These are phyloP conservation scores for Luvunga scandens DNA, from an alignment of 345 rosid genomes.

Conservation along the genomic window DNA sequence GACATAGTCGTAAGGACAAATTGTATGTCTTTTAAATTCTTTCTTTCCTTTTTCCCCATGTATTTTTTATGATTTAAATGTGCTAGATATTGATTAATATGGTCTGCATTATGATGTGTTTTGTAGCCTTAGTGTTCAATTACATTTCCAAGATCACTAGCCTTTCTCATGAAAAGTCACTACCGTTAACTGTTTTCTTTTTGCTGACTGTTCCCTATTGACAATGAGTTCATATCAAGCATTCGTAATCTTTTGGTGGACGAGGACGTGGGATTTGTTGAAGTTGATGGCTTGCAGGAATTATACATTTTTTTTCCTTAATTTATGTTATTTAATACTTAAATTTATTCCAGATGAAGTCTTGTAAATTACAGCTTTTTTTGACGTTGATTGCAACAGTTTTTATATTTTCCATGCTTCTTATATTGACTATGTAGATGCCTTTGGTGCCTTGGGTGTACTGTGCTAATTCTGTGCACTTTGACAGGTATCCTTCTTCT, in stretches of 20 bases:
- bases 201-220: neutral
- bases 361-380: neutral
- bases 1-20: slow-evolving; percentile 20
- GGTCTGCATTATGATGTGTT: neutral
- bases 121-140: neutral
- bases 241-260: neutral
- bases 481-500: slow-evolving; percentile 38
- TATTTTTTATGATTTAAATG: neutral
- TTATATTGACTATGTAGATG: neutral
- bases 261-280: neutral
- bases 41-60: neutral
- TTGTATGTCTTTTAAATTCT: slow-evolving; percentile 24
- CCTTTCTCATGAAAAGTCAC: neutral
- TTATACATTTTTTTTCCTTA: neutral
- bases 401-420: neutral
- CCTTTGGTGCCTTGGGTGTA: neutral
- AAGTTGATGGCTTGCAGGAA: neutral
- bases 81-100: neutral
- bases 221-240: neutral
- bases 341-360: neutral
- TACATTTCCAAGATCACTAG: neutral
- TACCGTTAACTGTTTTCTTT: neutral
- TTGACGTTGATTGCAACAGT: neutral
- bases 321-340: neutral
- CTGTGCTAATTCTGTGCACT: neutral